A percentile compares a stretch with the other conserved stretches of the same genome.
Evolutionary conservation across 78 protist species (phyloP).

Genomic region (Dictyostelium capitatum): DNA sequence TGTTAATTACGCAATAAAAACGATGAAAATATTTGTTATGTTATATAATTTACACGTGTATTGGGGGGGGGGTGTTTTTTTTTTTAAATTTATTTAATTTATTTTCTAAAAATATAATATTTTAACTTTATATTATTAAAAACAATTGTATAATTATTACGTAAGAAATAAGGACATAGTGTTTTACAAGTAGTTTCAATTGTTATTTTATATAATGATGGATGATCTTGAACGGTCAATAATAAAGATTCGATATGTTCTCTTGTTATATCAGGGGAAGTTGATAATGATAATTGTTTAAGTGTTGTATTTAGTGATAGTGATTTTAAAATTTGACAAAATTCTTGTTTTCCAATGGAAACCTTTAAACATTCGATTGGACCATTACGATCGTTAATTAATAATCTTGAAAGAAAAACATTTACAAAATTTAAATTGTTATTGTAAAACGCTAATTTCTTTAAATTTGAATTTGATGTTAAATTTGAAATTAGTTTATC

Average conservation of each 20-base stretch:
- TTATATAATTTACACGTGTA: too few species aligned
- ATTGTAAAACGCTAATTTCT: not conserved
- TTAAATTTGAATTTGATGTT: not conserved
- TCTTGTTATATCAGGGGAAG: not conserved
- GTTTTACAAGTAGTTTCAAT: slow-evolving; percentile 10
- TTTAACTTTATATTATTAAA: not conserved
- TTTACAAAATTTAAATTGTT: not conserved
- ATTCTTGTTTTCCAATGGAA: not conserved
- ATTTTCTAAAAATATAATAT: not conserved
- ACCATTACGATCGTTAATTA: not conserved
- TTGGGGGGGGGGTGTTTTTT: too few species aligned
- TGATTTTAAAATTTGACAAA: not conserved
- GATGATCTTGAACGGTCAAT: not conserved
- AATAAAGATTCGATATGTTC: slow-evolving; percentile 14
- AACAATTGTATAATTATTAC: not conserved
- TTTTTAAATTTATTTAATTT: not conserved
- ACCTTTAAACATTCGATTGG: not conserved
- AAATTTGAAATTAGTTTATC: not conserved
- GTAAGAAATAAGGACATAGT: slow-evolving; percentile 19
- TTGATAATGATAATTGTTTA: not conserved
- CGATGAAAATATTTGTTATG: not conserved
- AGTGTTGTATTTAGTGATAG: not conserved
- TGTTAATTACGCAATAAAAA: not conserved
- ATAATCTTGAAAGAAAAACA: not conserved
- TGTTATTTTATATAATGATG: slow-evolving; percentile 4